phyloP scores from a whole-genome alignment of 73 alveolate species.

The Loxodes magnus region DNA sequence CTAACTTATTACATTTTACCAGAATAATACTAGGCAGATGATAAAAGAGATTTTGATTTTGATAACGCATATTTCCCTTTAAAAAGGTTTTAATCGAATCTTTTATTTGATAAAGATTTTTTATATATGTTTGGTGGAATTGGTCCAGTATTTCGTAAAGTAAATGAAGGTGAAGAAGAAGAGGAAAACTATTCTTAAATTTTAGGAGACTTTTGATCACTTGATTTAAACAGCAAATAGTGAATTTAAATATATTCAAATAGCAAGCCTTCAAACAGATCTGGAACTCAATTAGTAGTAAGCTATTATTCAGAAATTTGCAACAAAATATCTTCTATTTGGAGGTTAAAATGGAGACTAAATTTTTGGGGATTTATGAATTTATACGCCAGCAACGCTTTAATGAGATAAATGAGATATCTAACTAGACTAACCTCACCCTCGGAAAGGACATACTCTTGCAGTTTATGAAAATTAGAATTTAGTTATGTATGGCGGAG shows the following conservation, averaged over 20 bases:
- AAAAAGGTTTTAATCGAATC: not conserved
- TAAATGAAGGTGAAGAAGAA: not conserved
- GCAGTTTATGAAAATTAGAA: no score
- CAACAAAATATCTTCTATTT: not conserved
- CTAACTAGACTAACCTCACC: no score
- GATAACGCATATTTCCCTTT: not conserved
- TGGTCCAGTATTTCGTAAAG: not conserved
- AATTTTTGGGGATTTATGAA: conserved; percentile 4
- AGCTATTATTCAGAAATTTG: not conserved
- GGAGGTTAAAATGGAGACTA: conserved; percentile 4
- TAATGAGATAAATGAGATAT: conserved; percentile 15
- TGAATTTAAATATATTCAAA: not conserved
- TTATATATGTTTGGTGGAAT: conserved; percentile 5
- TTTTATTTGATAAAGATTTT: not conserved
- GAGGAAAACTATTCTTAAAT: not conserved
- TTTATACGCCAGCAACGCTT: not conserved
- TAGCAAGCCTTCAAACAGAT: conserved; percentile 1
- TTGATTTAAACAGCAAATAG: not conserved
- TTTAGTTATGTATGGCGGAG: no score
- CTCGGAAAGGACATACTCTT: no score
- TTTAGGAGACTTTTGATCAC: conserved; percentile 4
- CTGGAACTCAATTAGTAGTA: conserved; percentile 4
- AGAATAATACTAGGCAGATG: not conserved
- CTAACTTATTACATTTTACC: not conserved
- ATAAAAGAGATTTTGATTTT: not conserved